These are phyloP conservation scores for Cyclocybe cylindracea DNA, from an alignment of 768 basidiomycete genomes.

Conservation along the genomic window DNA sequence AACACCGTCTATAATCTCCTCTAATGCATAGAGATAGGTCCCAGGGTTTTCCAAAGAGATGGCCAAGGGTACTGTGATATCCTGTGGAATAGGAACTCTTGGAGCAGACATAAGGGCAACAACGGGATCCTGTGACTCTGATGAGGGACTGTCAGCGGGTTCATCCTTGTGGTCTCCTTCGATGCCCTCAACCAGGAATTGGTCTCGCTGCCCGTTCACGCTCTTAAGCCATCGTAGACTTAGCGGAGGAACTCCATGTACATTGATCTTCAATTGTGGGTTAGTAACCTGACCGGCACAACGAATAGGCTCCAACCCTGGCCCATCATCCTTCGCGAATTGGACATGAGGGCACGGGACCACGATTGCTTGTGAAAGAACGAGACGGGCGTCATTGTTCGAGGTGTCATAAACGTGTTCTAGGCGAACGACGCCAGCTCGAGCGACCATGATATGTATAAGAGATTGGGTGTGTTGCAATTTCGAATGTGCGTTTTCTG, in stretches of 20 bases:
- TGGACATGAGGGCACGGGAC: constrained; percentile 82
- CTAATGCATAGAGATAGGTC: constrained; percentile 70
- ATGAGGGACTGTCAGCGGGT: neutral
- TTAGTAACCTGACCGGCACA: constrained; percentile 70
- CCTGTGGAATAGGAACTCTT: constrained; percentile 42
- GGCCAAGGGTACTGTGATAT: constrained; percentile 67
- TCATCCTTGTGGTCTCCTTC: constrained; percentile 50
- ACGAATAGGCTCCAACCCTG: constrained; percentile 44
- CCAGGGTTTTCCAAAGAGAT: constrained; percentile 66
- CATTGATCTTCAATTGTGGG: constrained; percentile 59
- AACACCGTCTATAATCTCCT: constrained; percentile 80
- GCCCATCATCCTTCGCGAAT: constrained; percentile 49
- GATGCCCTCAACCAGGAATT: constrained; percentile 83
- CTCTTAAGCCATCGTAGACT: constrained; percentile 77
- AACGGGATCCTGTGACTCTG: constrained; percentile 3
- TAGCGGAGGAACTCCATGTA: constrained; percentile 75
- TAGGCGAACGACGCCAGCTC: constrained; percentile 75
- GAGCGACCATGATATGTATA: constrained; percentile 67
- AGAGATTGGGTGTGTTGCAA: constrained; percentile 78
- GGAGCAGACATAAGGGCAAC: neutral
- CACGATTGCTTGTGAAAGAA: constrained; percentile 63
- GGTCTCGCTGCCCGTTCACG: constrained; percentile 64
- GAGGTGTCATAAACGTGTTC: constrained; percentile 73
- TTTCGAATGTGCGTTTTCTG: constrained; percentile 33
- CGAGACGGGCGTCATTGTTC: constrained; percentile 73